Evolutionary conservation across 768 basidiomycete species (phyloP), one percentile per base, ranked within the genome.

Genomic region (Mycena haematopus): DNA sequence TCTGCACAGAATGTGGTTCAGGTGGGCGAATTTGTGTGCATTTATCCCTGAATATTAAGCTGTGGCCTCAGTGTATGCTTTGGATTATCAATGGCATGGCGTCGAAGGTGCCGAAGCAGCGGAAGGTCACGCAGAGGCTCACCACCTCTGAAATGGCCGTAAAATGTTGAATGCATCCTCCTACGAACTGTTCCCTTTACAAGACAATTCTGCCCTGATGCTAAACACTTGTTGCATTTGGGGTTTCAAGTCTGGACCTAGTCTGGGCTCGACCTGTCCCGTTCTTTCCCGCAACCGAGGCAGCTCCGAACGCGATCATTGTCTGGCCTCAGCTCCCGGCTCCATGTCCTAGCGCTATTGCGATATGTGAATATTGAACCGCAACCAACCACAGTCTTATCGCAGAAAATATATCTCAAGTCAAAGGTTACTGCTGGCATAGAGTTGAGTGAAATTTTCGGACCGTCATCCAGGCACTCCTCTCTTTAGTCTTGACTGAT

Each of bases 1-100:
- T 96, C 74, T 98, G 96, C 87, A 81, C 86, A 14, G 96, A 98
- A 78, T 98, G 96, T 68, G 96, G 96, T 69, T 95, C 90, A 58
- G 93, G 95, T 96, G 71, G 53, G 88, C 78, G 6, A 21, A 36
- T 22, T n/a, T 31, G 35, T 24, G 27, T 47, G 8, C 14, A 17
- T 25, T 50, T n/a, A 5, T 45, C 6, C 2, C 17, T 27, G 11
- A 6, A 52, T 52, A 36, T 47, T 62, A 11, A 62, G 7, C 2
- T 17, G 8, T 21, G n/a, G 25, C 40, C n/a, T 36, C 51, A 62
- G 61, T 62, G 35, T 62, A 62, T 40, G 50, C 51, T 42, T 46
- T 62, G 61, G 61, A 62, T 33, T 62, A 82, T 78, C 87, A 89
- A 45, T 45, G 44, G 44, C 44, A 45, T 59, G 64, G 64, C 35